Evolutionary conservation across 2,329 filamentous ascomycete species (phyloP).

Genomic region (Microdochium bolleyi): DNA sequence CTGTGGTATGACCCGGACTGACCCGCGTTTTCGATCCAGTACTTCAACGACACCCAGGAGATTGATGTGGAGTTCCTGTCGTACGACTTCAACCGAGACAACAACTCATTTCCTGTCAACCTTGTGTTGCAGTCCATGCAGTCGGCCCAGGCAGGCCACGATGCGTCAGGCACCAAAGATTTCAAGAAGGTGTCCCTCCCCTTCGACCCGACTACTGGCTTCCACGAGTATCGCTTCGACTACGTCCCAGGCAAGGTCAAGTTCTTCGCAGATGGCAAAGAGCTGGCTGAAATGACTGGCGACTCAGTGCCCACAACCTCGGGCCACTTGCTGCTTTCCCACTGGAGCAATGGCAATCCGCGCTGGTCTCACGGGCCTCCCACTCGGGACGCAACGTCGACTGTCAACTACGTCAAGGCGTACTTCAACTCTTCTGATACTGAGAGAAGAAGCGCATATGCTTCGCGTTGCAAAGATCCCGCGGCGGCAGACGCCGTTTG

Average conservation of each 20-base stretch:
- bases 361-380: conserved; percentile 68
- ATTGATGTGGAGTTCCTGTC: conserved; percentile 78
- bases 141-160: conserved; percentile 50
- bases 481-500: conserved; percentile 32
- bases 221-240: conserved; percentile 77
- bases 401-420: conserved; percentile 63
- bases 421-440: conserved; percentile 67
- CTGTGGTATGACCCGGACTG: background rate
- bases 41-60: conserved; percentile 70
- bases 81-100: conserved; percentile 45
- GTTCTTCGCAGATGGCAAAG: conserved; percentile 60
- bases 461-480: conserved; percentile 30
- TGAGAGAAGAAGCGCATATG: conserved; percentile 28
- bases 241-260: conserved; percentile 54
- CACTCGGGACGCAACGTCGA: conserved; percentile 49
- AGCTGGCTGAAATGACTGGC: conserved; percentile 48
- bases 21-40: conserved; percentile 35
- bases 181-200: conserved; percentile 51
- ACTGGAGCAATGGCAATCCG: conserved; percentile 71
- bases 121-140: conserved; percentile 65
- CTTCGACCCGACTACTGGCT: conserved; percentile 57
- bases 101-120: conserved; percentile 53
- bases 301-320: conserved; percentile 48
- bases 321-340: conserved; percentile 63
- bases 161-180: conserved; percentile 51